Evolutionary conservation across 1,139 yeast genomes (phyloP).

Genomic region (Yamadazyma oceani): DNA sequence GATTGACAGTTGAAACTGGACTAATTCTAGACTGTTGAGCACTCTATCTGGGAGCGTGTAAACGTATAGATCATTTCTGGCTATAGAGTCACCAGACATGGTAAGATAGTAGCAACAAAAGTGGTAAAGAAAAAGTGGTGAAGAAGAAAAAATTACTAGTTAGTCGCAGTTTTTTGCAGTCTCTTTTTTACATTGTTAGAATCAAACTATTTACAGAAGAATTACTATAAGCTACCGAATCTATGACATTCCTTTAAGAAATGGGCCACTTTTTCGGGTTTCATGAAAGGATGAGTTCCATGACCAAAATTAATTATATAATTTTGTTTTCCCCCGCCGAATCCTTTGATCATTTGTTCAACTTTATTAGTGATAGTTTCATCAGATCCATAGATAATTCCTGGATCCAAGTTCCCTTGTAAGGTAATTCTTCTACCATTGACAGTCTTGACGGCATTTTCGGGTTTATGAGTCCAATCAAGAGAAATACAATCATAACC

Average conservation of each 20-base stretch:
- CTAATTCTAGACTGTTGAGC: conserved; percentile 48
- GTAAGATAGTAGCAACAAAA: too few species aligned
- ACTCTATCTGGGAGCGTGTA: conserved; percentile 48
- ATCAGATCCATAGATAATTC: conserved; percentile 85
- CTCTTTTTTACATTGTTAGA: too few species aligned
- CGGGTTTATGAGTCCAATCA: conserved; percentile 90
- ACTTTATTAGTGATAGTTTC: conserved; percentile 80
- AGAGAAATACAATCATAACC: conserved; percentile 87
- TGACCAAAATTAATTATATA: conserved; percentile 96
- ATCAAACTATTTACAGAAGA: too few species aligned
- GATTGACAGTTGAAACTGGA: conserved; percentile 52
- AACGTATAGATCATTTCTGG: conserved; percentile 49
- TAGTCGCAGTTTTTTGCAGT: too few species aligned
- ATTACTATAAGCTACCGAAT: too few species aligned
- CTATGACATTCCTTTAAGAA: conserved; percentile 88
- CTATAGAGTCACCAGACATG: not conserved
- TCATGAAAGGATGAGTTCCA: conserved; percentile 97
- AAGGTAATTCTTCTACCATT: conserved; percentile 75
- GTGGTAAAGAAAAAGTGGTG: too few species aligned
- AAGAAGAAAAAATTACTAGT: too few species aligned
- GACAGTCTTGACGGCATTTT: conserved; percentile 77
- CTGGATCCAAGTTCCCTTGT: conserved; percentile 97
- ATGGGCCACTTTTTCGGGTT: conserved; percentile 81
- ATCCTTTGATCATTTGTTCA: conserved; percentile 82
- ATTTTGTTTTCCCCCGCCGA: conserved; percentile 87